These are phyloP conservation scores for Trypanosoma cruzi DNA, from an alignment of 208 protist genomes.

Conservation along the genomic window DNA sequence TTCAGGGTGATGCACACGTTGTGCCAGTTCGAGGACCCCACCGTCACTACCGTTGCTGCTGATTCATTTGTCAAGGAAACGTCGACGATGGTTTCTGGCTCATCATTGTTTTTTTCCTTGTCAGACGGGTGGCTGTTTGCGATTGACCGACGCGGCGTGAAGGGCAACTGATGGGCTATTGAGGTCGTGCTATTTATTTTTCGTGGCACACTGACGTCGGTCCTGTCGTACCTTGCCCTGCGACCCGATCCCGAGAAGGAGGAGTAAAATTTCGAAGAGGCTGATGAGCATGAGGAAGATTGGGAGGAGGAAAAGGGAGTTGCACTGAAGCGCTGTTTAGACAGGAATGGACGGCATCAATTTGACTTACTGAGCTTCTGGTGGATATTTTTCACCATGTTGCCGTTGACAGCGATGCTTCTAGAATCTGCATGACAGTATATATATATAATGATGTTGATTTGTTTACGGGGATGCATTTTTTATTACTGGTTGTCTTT, in stretches of 20 bases:
- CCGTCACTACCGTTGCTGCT: background rate
- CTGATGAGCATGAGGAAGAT: too few species aligned
- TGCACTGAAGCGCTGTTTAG: too few species aligned
- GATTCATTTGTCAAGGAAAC: background rate
- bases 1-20: constrained; percentile 8
- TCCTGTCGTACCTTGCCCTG: background rate
- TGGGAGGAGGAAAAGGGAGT: too few species aligned
- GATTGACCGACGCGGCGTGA: background rate
- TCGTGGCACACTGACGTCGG: background rate
- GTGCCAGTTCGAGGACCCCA: background rate
- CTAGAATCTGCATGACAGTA: too few species aligned
- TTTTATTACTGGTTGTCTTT: too few species aligned
- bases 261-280: background rate
- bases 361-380: too few species aligned
- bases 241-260: background rate
- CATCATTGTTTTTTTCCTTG: background rate
- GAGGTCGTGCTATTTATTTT: background rate
- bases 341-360: too few species aligned
- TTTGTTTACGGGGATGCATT: too few species aligned
- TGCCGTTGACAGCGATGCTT: too few species aligned
- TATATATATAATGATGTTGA: too few species aligned
- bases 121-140: background rate
- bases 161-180: background rate
- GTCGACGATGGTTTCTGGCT: background rate
- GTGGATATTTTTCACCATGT: too few species aligned